phyloP scores from a whole-genome alignment of 441 rosid species.

The Gossypium lobatum region DNA sequence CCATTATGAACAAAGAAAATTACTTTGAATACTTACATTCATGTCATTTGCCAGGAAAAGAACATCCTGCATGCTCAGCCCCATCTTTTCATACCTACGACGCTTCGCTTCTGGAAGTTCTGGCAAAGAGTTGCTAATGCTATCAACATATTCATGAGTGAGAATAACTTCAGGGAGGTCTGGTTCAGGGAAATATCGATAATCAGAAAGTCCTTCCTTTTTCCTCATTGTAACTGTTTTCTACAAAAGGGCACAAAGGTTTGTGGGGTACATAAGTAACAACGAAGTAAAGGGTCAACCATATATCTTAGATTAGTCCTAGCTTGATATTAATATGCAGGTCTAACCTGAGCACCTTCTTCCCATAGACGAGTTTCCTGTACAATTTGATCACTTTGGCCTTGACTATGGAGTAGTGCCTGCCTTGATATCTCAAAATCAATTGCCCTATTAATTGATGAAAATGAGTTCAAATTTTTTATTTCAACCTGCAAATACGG shows the following conservation, averaged over 20 bases:
- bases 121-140: conserved; percentile 54
- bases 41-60: conserved; percentile 89
- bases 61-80: conserved; percentile 83
- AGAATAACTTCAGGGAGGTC: conserved; percentile 86
- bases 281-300: background rate
- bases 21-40: conserved; percentile 46
- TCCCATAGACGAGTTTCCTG: conserved; percentile 99
- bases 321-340: conserved; percentile 14
- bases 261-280: conserved; percentile 10
- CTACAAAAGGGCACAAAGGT: conserved; percentile 36
- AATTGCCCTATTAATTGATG: conserved; percentile 76
- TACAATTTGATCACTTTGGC: conserved; percentile 58
- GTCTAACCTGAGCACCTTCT: conserved; percentile 78
- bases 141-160: conserved; percentile 55
- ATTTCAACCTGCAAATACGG: conserved; percentile 70
- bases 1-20: background rate
- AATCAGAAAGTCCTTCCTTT: conserved; percentile 95
- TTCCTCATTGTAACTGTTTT: conserved; percentile 93
- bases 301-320: conserved; percentile 4
- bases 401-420: conserved; percentile 58
- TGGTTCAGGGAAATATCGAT: conserved; percentile 93
- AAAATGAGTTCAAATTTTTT: conserved; percentile 86
- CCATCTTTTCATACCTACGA: conserved; percentile 77
- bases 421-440: conserved; percentile 90
- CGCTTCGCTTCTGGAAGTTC: conserved; percentile 92